These are phyloP conservation scores for Populus euphratica DNA, from an alignment of 345 rosid genomes.

Conservation along the genomic window DNA sequence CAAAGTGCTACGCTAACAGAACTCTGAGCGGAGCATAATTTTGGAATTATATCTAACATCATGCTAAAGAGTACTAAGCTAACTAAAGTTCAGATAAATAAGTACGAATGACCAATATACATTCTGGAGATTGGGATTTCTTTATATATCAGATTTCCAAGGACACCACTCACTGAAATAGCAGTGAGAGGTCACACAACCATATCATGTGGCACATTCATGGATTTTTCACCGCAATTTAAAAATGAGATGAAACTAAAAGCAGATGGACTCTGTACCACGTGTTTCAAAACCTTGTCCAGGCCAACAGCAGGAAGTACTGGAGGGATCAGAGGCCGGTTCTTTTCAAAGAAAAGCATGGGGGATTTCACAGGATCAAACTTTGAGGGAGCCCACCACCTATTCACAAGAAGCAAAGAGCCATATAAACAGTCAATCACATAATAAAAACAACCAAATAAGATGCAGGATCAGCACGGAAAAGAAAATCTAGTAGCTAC, in stretches of 20 bases:
- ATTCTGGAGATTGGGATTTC: too few species aligned
- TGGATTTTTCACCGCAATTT: neutral
- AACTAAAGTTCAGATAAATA: neutral
- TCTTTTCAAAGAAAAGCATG: constrained; percentile 82
- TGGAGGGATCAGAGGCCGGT: constrained; percentile 65
- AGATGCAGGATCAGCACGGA: neutral
- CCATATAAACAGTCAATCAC: neutral
- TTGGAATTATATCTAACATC: neutral
- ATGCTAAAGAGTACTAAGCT: neutral
- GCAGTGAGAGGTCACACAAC: neutral
- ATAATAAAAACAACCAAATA: neutral
- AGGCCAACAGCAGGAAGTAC: constrained; percentile 62
- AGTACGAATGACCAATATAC: neutral
- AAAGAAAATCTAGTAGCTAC: neutral
- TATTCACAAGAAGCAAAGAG: constrained; percentile 24
- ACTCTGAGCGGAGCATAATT: neutral
- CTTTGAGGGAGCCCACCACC: constrained; percentile 98
- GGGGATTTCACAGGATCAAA: constrained; percentile 82
- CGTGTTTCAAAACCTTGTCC: constrained; percentile 62
- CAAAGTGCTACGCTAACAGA: too few species aligned
- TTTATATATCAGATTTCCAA: neutral
- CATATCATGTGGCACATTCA: neutral
- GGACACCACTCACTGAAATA: neutral
- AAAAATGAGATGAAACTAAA: neutral
- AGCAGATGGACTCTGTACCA: constrained; percentile 42